These are phyloP conservation scores for Calonectria fujianensis DNA, from an alignment of 2,329 filamentous ascomycete genomes.

Conservation along the genomic window DNA sequence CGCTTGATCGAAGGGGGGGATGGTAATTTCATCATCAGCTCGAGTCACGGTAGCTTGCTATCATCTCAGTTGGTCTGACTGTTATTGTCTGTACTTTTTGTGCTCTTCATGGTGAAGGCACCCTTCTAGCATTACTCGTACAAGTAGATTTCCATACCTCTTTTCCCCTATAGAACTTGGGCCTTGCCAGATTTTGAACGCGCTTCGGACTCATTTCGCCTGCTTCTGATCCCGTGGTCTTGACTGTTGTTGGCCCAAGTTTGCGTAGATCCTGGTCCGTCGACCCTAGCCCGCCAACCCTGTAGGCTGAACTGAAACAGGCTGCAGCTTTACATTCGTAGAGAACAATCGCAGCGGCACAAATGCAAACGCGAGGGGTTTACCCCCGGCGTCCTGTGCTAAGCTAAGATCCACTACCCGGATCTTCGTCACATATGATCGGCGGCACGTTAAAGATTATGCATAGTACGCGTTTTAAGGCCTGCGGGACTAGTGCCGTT, in stretches of 20 bases:
- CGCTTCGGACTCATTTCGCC: conserved; percentile 13
- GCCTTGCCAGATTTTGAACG: conserved; percentile 29
- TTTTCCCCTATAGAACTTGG: conserved; percentile 23
- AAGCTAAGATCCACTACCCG: conserved; percentile 9
- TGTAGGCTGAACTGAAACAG: background rate
- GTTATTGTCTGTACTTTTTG: conserved; percentile 24
- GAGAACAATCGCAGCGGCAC: background rate
- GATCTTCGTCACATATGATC: conserved; percentile 11
- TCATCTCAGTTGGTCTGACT: conserved; percentile 7
- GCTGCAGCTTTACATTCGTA: background rate
- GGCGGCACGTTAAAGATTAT: background rate
- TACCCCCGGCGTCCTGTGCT: background rate
- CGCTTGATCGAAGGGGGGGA: conserved; percentile 38
- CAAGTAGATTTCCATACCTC: conserved; percentile 16
- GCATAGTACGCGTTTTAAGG: background rate
- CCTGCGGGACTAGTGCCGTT: background rate
- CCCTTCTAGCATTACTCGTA: conserved; percentile 15
- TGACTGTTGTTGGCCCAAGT: conserved; percentile 23
- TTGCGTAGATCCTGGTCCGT: background rate
- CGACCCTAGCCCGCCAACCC: background rate
- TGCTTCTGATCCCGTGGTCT: conserved; percentile 23
- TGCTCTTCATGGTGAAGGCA: conserved; percentile 5
- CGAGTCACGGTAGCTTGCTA: background rate
- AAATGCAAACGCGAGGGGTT: background rate
- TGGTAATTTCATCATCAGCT: conserved; percentile 29